Percentiles rank a stretch among this genome's conserved stretches.
Evolutionary conservation across 75 land plant genomes (phyloP).

Genomic region (Ceratopteris richardii): DNA sequence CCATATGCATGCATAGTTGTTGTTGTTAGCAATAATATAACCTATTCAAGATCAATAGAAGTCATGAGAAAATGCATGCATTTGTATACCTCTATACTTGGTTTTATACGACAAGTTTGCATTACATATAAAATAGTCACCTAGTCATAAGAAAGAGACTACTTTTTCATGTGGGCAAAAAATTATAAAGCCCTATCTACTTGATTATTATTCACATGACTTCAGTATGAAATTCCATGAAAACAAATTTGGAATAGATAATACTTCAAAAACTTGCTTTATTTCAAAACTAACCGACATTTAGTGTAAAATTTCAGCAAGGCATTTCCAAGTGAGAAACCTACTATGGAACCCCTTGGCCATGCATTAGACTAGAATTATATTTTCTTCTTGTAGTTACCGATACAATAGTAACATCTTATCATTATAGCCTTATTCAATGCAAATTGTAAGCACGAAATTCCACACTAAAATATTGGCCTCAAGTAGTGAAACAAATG

Average conservation of each 20-base stretch:
- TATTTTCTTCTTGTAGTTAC: slow-evolving; percentile 2
- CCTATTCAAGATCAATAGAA: no score
- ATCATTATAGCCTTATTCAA: neutral
- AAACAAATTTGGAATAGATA: no score
- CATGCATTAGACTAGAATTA: neutral
- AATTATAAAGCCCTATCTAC: neutral
- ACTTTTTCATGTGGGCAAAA: neutral
- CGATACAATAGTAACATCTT: slow-evolving; percentile 4
- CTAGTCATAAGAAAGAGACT: no score
- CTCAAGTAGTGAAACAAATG: slow-evolving; percentile 2
- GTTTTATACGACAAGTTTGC: slow-evolving; percentile 10
- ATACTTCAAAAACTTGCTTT: no score
- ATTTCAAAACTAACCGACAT: no score
- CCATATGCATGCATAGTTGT: no score
- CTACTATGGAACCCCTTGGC: neutral
- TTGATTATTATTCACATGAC: neutral
- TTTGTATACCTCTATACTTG: slow-evolving; percentile 15
- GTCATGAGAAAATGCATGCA: no score
- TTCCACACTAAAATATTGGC: slow-evolving; percentile 10
- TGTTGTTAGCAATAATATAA: no score
- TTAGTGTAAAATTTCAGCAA: neutral
- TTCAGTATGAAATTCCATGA: neutral
- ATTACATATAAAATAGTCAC: no score
- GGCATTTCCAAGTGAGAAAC: neutral
- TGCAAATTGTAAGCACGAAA: slow-evolving; percentile 10